Percentiles rank a stretch among this genome's conserved stretches.
Conservation (phyloP, 331 rosid species). For the Arachis monticola region DNA sequence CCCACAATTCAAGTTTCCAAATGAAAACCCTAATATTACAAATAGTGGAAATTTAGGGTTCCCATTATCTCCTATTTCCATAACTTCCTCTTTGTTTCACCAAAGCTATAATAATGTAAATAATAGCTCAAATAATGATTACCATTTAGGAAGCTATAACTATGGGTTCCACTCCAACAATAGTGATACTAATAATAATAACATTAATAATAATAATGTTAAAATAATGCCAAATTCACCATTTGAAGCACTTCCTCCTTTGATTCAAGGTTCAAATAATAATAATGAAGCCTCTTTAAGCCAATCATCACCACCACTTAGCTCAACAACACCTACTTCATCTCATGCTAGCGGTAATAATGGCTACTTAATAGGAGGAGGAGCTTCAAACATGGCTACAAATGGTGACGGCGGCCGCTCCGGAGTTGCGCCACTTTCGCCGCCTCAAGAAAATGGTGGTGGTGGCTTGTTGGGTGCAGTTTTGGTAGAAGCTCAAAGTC, state of each 20-base stretch:
- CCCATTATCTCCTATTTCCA: constrained; percentile 47
- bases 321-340: constrained; percentile 45
- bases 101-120: constrained; percentile 32
- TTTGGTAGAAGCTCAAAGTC: constrained; percentile 45
- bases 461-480: constrained; percentile 55
- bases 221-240: constrained; percentile 32
- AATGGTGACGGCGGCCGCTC: not conserved
- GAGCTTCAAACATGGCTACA: constrained; percentile 30
- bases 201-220: not conserved
- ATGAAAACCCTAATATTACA: constrained; percentile 8
- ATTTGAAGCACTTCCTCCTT: constrained; percentile 24
- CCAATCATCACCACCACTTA: constrained; percentile 42
- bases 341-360: constrained; percentile 45
- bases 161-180: constrained; percentile 9
- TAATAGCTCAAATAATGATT: constrained; percentile 14
- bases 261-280: constrained; percentile 20
- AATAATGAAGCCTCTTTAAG: constrained; percentile 50
- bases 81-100: constrained; percentile 36
- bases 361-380: constrained; percentile 24
- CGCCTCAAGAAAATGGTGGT: constrained; percentile 28
- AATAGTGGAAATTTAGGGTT: constrained; percentile 10
- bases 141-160: constrained; percentile 36
- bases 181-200: not conserved
- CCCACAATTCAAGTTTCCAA: constrained; percentile 36
- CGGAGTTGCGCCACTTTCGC: constrained; percentile 27